These are phyloP conservation scores for Phytophthora syringae DNA, from an alignment of 352 stramenopile genomes.

Conservation along the genomic window DNA sequence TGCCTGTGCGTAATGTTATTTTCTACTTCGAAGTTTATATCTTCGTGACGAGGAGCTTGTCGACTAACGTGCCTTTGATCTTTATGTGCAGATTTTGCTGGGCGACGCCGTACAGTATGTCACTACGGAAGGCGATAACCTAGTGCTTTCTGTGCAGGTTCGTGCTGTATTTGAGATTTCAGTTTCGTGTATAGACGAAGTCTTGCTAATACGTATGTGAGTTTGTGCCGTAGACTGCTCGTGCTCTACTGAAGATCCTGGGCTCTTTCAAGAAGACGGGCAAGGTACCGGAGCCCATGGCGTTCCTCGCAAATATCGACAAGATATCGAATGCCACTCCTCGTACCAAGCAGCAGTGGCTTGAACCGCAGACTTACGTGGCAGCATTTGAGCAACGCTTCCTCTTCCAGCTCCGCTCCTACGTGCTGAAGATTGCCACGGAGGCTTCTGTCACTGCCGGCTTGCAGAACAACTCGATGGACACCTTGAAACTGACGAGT, in stretches of 20 bases:
- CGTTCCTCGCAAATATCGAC: slow-evolving; percentile 57
- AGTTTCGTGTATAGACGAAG: neutral
- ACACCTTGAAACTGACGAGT: slow-evolving; percentile 61
- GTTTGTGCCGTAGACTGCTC: slow-evolving; percentile 31
- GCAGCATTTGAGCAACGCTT: slow-evolving; percentile 63
- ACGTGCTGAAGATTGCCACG: slow-evolving; percentile 43
- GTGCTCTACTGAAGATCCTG: slow-evolving; percentile 58
- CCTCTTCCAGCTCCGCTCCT: slow-evolving; percentile 51
- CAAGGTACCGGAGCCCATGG: slow-evolving; percentile 36
- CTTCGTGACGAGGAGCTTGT: neutral
- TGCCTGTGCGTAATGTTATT: slow-evolving; percentile 23
- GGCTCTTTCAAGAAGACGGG: slow-evolving; percentile 32
- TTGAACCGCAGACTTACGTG: slow-evolving; percentile 55
- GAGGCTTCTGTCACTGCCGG: slow-evolving; percentile 39
- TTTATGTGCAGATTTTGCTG: slow-evolving; percentile 62
- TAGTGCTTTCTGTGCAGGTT: slow-evolving; percentile 94
- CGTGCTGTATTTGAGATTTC: slow-evolving; percentile 1
- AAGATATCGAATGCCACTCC: slow-evolving; percentile 23
- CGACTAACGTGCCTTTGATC: neutral
- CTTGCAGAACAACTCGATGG: slow-evolving; percentile 64
- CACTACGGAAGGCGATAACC: slow-evolving; percentile 96
- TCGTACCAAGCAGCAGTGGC: slow-evolving; percentile 43
- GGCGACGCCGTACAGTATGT: slow-evolving; percentile 94
- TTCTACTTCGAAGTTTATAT: neutral
- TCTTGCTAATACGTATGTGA: slow-evolving; percentile 3